Base-by-base conservation (phyloP, 75 land plant genomes). In the Picea glauca region DNA sequence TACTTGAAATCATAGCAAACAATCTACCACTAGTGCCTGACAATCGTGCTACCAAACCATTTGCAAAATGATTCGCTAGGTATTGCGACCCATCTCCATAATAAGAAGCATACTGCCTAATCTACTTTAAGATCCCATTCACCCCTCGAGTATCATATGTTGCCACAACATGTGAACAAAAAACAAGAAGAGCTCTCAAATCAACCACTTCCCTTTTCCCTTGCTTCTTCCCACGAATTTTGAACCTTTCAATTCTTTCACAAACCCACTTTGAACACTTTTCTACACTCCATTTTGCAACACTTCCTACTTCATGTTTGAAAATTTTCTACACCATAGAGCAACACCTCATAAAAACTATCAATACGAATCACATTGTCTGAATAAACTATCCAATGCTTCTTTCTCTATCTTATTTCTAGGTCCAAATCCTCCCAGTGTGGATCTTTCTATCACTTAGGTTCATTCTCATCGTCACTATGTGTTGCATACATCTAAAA, bases 1-100 rank as follows among this genome's bases (percentile, higher is more conserved):
- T 77, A n/a, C n/a, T n/a, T n/a, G n/a, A n/a, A n/a, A n/a, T n/a
- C n/a, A n/a, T n/a, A n/a, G n/a, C 1, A 76, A 60, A 12, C 2
- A 81, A 76, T 43, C 79, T 83, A 13, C 86, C 88, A 23, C 95
- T 93, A 7, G 91, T 81, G 12, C 98, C 95, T 80, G 88, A 78
- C 50, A 93, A 67, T n/a, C n/a, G n/a, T n/a, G n/a, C n/a, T n/a
- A n/a, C n/a, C n/a, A n/a, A n/a, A n/a, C n/a, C n/a, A n/a, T n/a
- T n/a, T n/a, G n/a, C n/a, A n/a, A n/a, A n/a, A n/a, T n/a, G n/a
- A n/a, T n/a, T n/a, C n/a, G n/a, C n/a, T n/a, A n/a, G n/a, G n/a
- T n/a, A n/a, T n/a, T n/a, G n/a, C n/a, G n/a, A n/a, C n/a, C n/a
- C n/a, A n/a, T n/a, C n/a, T n/a, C n/a, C n/a, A n/a, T n/a, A n/a